Conservation (phyloP, 352 stramenopile genomes). For the Nothophytophthora sp. region DNA sequence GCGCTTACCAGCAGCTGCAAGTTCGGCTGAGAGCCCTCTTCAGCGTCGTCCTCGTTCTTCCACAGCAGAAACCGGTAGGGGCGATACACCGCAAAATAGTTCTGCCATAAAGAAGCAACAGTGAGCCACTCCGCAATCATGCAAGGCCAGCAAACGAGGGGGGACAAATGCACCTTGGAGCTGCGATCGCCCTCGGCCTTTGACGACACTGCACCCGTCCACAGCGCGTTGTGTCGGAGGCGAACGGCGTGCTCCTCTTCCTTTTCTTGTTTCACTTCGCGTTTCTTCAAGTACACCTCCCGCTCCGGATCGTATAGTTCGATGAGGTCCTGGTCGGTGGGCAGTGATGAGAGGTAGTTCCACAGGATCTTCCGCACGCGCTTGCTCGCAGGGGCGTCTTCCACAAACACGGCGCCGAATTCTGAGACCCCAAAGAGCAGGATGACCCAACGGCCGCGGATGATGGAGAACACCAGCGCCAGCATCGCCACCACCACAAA, state of each 20-base stretch:
- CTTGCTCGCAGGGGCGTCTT: slow-evolving; percentile 80
- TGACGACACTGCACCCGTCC: slow-evolving; percentile 56
- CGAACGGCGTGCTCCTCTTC: slow-evolving; percentile 46
- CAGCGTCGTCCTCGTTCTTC: slow-evolving; percentile 77
- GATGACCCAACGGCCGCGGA: slow-evolving; percentile 75
- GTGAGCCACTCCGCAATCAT: too few species aligned
- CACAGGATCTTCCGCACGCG: slow-evolving; percentile 75
- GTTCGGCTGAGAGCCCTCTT: slow-evolving; percentile 45
- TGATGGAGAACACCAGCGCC: slow-evolving; percentile 60
- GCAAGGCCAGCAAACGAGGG: too few species aligned
- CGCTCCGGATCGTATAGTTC: slow-evolving; percentile 72
- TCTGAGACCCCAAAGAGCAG: slow-evolving; percentile 74
- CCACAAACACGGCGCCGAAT: slow-evolving; percentile 76
- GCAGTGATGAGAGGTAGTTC: slow-evolving; percentile 82
- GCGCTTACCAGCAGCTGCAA: slow-evolving; percentile 65
- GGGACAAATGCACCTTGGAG: slow-evolving; percentile 53
- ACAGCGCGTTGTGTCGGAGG: slow-evolving; percentile 74
- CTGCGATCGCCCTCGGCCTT: slow-evolving; percentile 69
- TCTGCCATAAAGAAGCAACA: slow-evolving; percentile 26
- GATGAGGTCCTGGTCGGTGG: slow-evolving; percentile 80
- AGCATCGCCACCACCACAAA: slow-evolving; percentile 51
- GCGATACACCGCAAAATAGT: slow-evolving; percentile 63
- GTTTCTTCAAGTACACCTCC: slow-evolving; percentile 55
- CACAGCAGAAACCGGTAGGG: slow-evolving; percentile 79
- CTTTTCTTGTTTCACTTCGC: slow-evolving; percentile 43